Evolutionary conservation across 768 basidiomycete species (phyloP), one percentile per base, ranked within the genome.

Genomic region (Kwoniella bestiolae): DNA sequence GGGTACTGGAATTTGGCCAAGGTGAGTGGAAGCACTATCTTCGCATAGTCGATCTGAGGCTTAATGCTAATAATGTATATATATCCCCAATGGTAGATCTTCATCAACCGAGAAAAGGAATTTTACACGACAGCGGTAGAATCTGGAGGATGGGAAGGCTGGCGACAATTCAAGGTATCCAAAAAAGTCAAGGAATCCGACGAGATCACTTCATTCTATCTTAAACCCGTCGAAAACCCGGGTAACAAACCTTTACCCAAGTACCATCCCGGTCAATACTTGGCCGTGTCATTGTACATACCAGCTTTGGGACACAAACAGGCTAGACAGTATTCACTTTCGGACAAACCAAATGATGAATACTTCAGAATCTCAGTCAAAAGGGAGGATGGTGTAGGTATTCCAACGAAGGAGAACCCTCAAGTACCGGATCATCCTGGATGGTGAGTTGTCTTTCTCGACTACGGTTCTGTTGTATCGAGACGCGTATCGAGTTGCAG

Each of bases 351-450:
- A 3, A 61, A 63, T 44, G 58, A 49, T 28, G 50, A 62, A 28
- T 68, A 59, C 31, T 71, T 65, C 49, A 63, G 70, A 21, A 71
- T 68, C 63, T 59, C 55, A 9, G 67, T 71, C 0, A 71, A 71
- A 41, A 23, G 63, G 21, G 60, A 62, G 31, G 60, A 62, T 28
- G 60, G 60, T 8, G 60, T 62, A 3, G 14, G 14, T 7, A 45
- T 62, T 29, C 60, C 23, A 55, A 68, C 38, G 14, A 35, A 31
- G 56, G 29, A 32, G 5, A 26, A 56, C n/a, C 62, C 55, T 4
- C 6, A 31, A 21, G 53, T 63, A 50, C 55, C 62, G 2, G 35
- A 14, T 25, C 52, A 63, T 44, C 53, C 62, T 18, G 62, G 62
- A 32, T 57, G 52, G 62, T 63, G 31, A 63, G 62, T 63, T 18